These are phyloP conservation scores for Coffea humblotiana DNA, from an alignment of 305 asterid genomes.

Conservation along the genomic window DNA sequence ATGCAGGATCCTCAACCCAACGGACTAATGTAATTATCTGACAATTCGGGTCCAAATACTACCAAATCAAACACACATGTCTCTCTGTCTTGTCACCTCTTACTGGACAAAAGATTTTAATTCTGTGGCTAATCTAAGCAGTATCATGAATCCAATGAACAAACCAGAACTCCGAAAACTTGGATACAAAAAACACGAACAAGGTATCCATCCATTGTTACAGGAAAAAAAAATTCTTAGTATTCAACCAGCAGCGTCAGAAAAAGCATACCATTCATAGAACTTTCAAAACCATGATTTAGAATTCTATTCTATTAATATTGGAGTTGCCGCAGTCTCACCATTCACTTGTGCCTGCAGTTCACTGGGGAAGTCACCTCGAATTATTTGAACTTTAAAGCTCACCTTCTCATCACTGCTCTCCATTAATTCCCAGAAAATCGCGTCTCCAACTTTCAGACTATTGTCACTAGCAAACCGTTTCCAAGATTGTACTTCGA, in stretches of 20 bases:
- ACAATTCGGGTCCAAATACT: too few species aligned
- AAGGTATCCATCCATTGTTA: neutral
- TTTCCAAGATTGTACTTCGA: constrained; percentile 18
- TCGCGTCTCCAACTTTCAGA: constrained; percentile 21
- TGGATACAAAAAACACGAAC: neutral
- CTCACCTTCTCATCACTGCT: constrained; percentile 7
- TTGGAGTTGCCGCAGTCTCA: neutral
- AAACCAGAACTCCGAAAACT: neutral
- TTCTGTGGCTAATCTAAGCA: neutral
- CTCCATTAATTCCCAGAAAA: constrained; percentile 27
- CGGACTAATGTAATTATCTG: too few species aligned
- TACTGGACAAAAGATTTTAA: too few species aligned
- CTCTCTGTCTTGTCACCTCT: too few species aligned
- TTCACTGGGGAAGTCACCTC: constrained; percentile 26
- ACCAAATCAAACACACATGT: too few species aligned
- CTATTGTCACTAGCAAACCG: constrained; percentile 13
- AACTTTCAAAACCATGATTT: neutral
- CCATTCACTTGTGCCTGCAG: neutral
- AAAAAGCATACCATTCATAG: neutral
- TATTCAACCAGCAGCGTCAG: neutral
- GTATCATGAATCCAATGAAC: neutral
- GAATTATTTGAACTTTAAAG: constrained; percentile 30
- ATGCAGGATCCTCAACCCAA: too few species aligned
- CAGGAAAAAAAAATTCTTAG: neutral
- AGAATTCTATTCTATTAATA: neutral